Conservation (phyloP, 2,329 filamentous ascomycete genomes). For the Exophiala lecanii-corni region DNA sequence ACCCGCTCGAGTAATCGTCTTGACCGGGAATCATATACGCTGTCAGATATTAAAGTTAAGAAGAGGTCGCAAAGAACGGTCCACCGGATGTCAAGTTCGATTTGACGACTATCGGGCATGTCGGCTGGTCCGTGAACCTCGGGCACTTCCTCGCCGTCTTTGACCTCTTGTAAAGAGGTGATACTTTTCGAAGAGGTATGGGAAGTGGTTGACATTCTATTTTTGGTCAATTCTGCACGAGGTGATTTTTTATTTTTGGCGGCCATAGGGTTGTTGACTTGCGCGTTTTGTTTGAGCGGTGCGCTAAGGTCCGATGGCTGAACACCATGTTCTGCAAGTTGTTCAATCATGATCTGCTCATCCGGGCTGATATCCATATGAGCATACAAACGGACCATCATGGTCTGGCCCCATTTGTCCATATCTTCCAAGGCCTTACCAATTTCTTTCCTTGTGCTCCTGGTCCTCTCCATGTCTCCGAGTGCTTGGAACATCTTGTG, state of each 20-base stretch:
- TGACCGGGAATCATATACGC: constrained; percentile 84
- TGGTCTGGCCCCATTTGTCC: constrained; percentile 96
- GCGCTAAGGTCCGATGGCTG: constrained; percentile 77
- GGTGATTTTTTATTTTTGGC: constrained; percentile 45
- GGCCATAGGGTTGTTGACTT: constrained; percentile 88
- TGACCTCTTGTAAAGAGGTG: constrained; percentile 46
- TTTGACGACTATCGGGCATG: constrained; percentile 71
- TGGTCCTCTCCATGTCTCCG: constrained; percentile 58
- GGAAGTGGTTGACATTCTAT: constrained; percentile 26
- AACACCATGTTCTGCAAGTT: constrained; percentile 88
- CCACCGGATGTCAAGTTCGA: constrained; percentile 96
- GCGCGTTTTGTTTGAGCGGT: constrained; percentile 82
- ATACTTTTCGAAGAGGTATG: neutral
- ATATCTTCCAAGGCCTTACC: constrained; percentile 68
- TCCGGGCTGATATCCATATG: constrained; percentile 91
- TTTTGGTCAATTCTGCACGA: constrained; percentile 27
- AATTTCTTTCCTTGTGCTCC: constrained; percentile 66
- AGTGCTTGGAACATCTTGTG: constrained; percentile 69
- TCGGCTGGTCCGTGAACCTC: constrained; percentile 79
- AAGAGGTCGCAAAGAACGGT: constrained; percentile 95
- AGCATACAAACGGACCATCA: constrained; percentile 89
- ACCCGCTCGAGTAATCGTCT: constrained; percentile 78
- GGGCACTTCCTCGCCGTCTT: constrained; percentile 65
- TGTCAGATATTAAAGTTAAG: constrained; percentile 92
- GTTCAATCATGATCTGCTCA: constrained; percentile 98